Conservation (phyloP, 129 eudicot genomes). For the Helichrysum umbraculigerum region DNA sequence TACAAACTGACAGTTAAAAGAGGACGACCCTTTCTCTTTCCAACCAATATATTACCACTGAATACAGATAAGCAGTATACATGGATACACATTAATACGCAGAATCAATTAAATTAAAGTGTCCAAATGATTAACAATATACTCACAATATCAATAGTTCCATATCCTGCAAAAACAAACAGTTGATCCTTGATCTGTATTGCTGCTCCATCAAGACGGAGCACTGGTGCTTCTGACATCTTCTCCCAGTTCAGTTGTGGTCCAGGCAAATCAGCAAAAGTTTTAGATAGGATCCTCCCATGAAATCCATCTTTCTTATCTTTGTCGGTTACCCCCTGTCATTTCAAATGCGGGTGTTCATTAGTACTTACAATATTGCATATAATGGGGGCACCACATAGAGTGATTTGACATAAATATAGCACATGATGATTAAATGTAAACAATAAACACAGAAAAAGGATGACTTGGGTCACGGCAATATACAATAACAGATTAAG, state of each 20-base stretch:
- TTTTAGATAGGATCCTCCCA: conserved; percentile 59
- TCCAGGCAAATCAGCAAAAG: conserved; percentile 90
- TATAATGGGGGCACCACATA: neutral
- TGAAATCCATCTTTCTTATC: conserved; percentile 21
- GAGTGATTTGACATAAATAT: conserved; percentile 4
- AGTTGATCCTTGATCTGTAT: conserved; percentile 78
- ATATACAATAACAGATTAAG: conserved; percentile 2
- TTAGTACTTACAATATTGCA: neutral
- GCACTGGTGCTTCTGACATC: conserved; percentile 81
- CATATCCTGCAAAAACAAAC: conserved; percentile 95
- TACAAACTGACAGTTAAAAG: no score
- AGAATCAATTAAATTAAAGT: neutral
- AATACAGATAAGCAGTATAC: neutral
- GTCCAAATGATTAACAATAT: neutral
- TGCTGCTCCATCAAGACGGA: conserved; percentile 97
- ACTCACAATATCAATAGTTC: conserved; percentile 80
- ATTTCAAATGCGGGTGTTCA: neutral
- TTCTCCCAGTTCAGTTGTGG: conserved; percentile 84
- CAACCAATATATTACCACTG: no score
- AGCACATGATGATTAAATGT: conserved; percentile 2
- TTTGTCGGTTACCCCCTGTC: conserved; percentile 31
- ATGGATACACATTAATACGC: neutral
- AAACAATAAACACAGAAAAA: neutral
- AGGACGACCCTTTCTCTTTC: no score
- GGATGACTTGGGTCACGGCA: neutral